These are phyloP conservation scores for Zygoascus sp. DNA, from an alignment of 1,139 yeast genomes.

Conservation along the genomic window DNA sequence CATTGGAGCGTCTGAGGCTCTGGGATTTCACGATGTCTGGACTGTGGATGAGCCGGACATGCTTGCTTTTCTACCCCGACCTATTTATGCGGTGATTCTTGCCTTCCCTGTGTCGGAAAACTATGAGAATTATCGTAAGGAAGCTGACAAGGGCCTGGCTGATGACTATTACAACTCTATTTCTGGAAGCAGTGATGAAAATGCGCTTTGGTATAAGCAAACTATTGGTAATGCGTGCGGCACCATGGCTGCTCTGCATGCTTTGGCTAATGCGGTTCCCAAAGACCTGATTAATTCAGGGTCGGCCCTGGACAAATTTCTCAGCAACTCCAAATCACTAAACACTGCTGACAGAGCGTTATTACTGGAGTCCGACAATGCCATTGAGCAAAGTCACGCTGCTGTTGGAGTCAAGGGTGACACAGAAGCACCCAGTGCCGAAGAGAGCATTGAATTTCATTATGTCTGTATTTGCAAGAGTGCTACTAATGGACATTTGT, in stretches of 20 bases:
- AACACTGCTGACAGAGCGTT: constrained; percentile 41
- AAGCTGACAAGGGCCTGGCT: constrained; percentile 33
- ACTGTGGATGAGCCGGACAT: constrained; percentile 78
- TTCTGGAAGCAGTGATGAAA: constrained; percentile 30
- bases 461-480: constrained; percentile 66
- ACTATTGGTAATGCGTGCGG: constrained; percentile 92
- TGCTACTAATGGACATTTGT: constrained; percentile 40
- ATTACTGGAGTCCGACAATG: constrained; percentile 42
- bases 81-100: constrained; percentile 67
- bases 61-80: constrained; percentile 74
- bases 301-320: constrained; percentile 34
- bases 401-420: constrained; percentile 65
- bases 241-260: constrained; percentile 78
- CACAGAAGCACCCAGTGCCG: constrained; percentile 74
- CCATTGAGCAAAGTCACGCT: constrained; percentile 54
- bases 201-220: constrained; percentile 66
- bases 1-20: constrained; percentile 60
- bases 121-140: constrained; percentile 50
- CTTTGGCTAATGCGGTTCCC: constrained; percentile 57
- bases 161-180: constrained; percentile 26
- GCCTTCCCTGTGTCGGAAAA: constrained; percentile 71
- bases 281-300: constrained; percentile 33
- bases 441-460: constrained; percentile 63
- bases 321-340: constrained; percentile 27
- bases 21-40: constrained; percentile 74